Conservation (phyloP, 2,329 filamentous ascomycete species). For the Plectosphaerella cucumerina region DNA sequence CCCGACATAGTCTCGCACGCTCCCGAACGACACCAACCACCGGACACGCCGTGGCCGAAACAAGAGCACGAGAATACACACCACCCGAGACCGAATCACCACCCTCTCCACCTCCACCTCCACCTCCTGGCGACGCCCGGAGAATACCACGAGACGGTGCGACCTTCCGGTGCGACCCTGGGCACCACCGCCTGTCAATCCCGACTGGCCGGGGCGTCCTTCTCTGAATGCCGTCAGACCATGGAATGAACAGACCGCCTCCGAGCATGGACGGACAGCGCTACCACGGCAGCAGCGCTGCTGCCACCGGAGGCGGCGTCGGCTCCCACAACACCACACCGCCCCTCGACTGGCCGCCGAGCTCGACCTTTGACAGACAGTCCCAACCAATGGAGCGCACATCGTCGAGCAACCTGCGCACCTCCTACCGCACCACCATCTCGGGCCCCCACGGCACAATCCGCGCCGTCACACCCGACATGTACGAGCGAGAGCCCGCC, state of each 20-base stretch:
- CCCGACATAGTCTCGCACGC: not conserved
- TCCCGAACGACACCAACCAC: not conserved
- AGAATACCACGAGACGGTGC: not conserved
- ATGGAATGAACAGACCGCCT: constrained; percentile 41
- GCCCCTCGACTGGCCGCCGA: constrained; percentile 26
- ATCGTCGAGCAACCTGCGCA: constrained; percentile 28
- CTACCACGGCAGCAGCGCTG: constrained; percentile 26
- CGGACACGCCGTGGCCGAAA: not conserved
- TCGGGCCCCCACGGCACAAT: constrained; percentile 42
- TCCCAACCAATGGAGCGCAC: constrained; percentile 24
- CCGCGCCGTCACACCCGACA: constrained; percentile 65
- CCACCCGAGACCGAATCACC: too few relatives aligned
- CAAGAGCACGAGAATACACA: too few relatives aligned
- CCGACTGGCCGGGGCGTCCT: constrained; percentile 13
- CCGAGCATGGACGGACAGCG: constrained; percentile 41
- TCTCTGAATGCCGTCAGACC: constrained; percentile 31
- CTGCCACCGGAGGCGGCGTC: not conserved
- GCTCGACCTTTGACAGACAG: constrained; percentile 21
- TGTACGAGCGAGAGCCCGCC: constrained; percentile 23
- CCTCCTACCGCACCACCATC: constrained; percentile 25
- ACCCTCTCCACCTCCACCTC: too few relatives aligned
- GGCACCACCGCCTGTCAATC: constrained; percentile 20
- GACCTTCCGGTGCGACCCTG: not conserved
- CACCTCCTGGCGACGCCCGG: too few relatives aligned
- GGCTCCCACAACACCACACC: constrained; percentile 25